phyloP scores from a whole-genome alignment of 257 asterid genomes.

The Nicotiana benthamiana region DNA sequence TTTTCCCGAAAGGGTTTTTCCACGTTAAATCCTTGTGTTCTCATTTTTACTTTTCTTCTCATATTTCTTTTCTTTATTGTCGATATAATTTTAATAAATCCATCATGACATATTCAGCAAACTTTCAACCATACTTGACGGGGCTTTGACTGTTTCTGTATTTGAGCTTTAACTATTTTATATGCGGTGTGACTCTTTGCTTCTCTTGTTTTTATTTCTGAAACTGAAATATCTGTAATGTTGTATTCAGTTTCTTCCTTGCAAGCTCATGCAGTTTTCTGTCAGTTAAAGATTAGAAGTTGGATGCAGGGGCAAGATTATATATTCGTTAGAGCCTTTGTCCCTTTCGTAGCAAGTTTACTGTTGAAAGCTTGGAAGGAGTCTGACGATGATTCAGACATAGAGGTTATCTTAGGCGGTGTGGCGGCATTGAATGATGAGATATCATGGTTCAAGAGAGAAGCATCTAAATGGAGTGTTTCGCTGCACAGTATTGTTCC shows the following conservation, averaged over 20 bases:
- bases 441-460: conserved; percentile 70
- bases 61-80: too few relatives aligned
- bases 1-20: too few relatives aligned
- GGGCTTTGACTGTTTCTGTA: background rate
- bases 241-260: background rate
- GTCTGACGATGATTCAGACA: conserved; percentile 39
- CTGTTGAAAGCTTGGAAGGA: conserved; percentile 72
- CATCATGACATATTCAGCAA: background rate
- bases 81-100: too few relatives aligned
- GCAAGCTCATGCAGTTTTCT: background rate
- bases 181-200: background rate
- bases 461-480: conserved; percentile 72
- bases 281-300: background rate
- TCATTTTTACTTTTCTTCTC: too few relatives aligned
- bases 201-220: background rate
- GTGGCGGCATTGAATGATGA: conserved; percentile 67
- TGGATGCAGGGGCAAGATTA: conserved; percentile 80
- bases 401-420: conserved; percentile 61
- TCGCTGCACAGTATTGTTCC: conserved; percentile 38
- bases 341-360: conserved; percentile 55
- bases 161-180: background rate
- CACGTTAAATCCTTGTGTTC: too few relatives aligned
- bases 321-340: conserved; percentile 63
- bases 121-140: background rate
- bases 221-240: background rate